A percentile compares a stretch with the other conserved stretches of the same genome.
Conservation (phyloP, 1,284 basidiomycete genomes). For the Malassezia nana region DNA sequence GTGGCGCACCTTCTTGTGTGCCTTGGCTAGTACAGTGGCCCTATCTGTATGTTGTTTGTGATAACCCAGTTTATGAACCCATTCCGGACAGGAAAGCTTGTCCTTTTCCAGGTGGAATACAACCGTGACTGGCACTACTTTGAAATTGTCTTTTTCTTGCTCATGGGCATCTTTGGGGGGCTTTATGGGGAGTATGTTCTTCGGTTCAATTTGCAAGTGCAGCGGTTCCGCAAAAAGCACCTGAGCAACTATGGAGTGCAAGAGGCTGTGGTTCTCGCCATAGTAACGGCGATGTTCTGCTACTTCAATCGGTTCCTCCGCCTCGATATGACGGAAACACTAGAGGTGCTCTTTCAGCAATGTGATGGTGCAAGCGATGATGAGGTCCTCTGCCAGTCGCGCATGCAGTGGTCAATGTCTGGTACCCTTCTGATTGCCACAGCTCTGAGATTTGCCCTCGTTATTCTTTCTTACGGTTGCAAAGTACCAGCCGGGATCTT, state of each 20-base stretch:
- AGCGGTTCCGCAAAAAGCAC: conserved; percentile 82
- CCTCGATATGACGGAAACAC: conserved; percentile 95
- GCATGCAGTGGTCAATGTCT: conserved; percentile 85
- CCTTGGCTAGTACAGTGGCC: conserved; percentile 88
- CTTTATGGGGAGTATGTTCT: conserved; percentile 93
- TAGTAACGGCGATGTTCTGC: conserved; percentile 77
- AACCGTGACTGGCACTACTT: conserved; percentile 98
- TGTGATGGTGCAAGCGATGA: conserved; percentile 90
- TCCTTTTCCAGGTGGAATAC: conserved; percentile 95
- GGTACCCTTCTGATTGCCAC: conserved; percentile 87
- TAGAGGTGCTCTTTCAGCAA: conserved; percentile 91
- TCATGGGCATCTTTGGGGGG: conserved; percentile 91
- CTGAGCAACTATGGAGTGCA: conserved; percentile 71
- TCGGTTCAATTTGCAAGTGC: conserved; percentile 91
- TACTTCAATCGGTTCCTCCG: conserved; percentile 91
- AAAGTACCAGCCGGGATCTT: conserved; percentile 98
- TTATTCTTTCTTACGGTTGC: conserved; percentile 85
- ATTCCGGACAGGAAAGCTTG: conserved; percentile 92
- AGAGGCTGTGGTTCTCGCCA: conserved; percentile 78
- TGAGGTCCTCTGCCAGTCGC: conserved; percentile 88
- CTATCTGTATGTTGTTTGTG: conserved; percentile 55
- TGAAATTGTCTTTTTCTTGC: conserved; percentile 86
- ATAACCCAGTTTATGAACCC: conserved; percentile 74
- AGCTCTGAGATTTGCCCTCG: conserved; percentile 70
- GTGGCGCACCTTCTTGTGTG: conserved; percentile 97